Conservation (phyloP, 257 asterid genomes). For the Ilex aquifolium region DNA sequence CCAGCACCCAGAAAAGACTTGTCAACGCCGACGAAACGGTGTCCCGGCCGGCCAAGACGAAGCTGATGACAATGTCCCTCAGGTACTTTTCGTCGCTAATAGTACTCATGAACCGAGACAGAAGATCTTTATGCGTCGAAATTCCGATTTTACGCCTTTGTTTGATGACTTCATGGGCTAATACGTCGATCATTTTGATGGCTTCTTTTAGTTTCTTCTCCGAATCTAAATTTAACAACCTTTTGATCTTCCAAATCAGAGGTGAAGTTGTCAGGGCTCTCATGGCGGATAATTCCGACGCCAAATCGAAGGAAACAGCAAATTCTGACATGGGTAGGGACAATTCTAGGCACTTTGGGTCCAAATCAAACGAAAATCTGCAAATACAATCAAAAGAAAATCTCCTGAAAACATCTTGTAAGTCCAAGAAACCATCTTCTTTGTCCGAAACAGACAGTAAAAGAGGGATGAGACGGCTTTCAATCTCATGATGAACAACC, state of each 20-base stretch:
- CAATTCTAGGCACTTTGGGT: not conserved
- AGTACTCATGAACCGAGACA: not conserved
- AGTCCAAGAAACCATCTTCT: not conserved
- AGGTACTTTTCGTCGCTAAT: not conserved
- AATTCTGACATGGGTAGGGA: not conserved
- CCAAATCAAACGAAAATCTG: not conserved
- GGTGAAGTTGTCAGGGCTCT: not conserved
- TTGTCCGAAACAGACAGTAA: not conserved
- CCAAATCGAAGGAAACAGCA: not conserved
- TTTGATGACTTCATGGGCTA: not conserved
- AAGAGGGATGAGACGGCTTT: not conserved
- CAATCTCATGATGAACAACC: not conserved
- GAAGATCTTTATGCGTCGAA: not conserved
- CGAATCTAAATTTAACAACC: not conserved
- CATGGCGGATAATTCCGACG: not conserved
- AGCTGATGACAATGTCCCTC: not conserved
- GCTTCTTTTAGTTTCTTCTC: not conserved
- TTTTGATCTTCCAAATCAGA: not conserved
- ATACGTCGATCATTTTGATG: not conserved
- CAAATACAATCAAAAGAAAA: conserved; percentile 1
- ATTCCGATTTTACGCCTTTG: not conserved
- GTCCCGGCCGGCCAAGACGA: not conserved
- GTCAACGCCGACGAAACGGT: not conserved
- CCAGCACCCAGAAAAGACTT: not conserved
- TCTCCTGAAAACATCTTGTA: not conserved